Evolutionary conservation across 2,329 filamentous ascomycete genomes (phyloP), one percentile per base, ranked within the genome.

Genomic region (Septoria linicola): DNA sequence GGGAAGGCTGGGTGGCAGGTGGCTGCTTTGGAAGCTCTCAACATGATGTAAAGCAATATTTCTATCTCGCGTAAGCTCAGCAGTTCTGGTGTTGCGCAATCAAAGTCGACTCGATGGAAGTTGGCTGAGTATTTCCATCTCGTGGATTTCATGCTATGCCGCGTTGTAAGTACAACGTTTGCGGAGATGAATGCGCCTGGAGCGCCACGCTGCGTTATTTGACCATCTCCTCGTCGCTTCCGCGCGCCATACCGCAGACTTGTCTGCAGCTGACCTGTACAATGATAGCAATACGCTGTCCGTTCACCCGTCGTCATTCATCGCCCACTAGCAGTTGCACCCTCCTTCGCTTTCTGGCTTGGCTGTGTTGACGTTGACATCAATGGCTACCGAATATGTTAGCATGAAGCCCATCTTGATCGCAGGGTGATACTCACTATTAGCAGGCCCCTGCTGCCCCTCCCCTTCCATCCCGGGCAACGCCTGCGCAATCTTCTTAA

Each of bases 401-500:
- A 65, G 62, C 47, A 53, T 32, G 21, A 16, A 4, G 19, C 39
- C 32, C 5, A 21, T 16, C 7, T 4, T 14, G 21, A 14, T n/a
- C 11, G 27, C 11, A 10, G 46, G 32, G 14, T 34, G 1, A 3
- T 13, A 81, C 86, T 66, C 77, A 93, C 88, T 95, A 75, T 92
- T 89, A 71, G 77, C 82, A 62, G 88, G 85, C 54, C 84, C 84
- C 63, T 86, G 84, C 63, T 85, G 83, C 60, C 89, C 87, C 61
- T 90, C 85, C 11, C 89, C 90, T 72, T 99, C 93, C 93, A 99
- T 97, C 17, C 93, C 93, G 6, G 93, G 93, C 63, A 99, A 77
- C 31, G 95, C 93, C 74, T 99, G 93, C 34, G 95, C 93, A 82
- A 99, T 99, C 77, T 90, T 87, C 79, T 91, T 89, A 77, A 99